These are phyloP conservation scores for Podila verticillata DNA, from an alignment of 192 early-diverging fungal species.

Conservation along the genomic window DNA sequence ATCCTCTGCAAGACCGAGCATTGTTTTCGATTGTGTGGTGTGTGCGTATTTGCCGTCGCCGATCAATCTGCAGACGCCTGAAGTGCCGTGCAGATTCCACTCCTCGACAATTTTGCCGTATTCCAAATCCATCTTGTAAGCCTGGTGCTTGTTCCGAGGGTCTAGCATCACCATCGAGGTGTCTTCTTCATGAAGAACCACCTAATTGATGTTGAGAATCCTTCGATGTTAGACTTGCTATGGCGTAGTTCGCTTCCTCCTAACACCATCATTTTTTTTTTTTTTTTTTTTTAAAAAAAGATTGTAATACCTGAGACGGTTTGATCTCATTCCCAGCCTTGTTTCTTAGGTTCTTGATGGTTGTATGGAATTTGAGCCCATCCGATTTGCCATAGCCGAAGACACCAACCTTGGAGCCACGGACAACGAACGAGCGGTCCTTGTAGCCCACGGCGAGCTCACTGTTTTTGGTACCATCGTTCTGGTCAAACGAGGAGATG, in stretches of 20 bases:
- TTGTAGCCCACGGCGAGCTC: conserved; percentile 87
- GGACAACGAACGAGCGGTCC: conserved; percentile 91
- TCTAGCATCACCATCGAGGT: conserved; percentile 81
- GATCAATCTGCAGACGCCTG: conserved; percentile 70
- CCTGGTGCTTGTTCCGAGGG: conserved; percentile 68
- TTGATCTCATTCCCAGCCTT: conserved; percentile 69
- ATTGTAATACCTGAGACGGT: conserved; percentile 78
- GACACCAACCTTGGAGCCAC: conserved; percentile 92
- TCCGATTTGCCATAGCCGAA: conserved; percentile 80
- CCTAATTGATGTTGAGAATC: no score
- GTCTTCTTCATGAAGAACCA: conserved; percentile 77
- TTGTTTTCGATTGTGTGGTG: conserved; percentile 74
- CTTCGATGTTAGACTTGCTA: no score
- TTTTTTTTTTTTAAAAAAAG: no score
- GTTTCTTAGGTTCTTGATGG: conserved; percentile 80
- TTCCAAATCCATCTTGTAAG: conserved; percentile 93
- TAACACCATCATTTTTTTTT: no score
- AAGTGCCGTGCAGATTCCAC: conserved; percentile 85
- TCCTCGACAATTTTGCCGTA: conserved; percentile 93
- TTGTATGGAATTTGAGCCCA: conserved; percentile 79
- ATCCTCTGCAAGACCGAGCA: conserved; percentile 86
- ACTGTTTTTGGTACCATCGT: conserved; percentile 67
- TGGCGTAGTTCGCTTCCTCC: no score
- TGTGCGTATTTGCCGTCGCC: conserved; percentile 83
- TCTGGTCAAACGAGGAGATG: conserved; percentile 19